Percentiles rank a stretch among this genome's conserved stretches.
These are phyloP conservation scores for Leucocoprinus birnbaumii DNA, from an alignment of 768 basidiomycete species.

Conservation along the genomic window DNA sequence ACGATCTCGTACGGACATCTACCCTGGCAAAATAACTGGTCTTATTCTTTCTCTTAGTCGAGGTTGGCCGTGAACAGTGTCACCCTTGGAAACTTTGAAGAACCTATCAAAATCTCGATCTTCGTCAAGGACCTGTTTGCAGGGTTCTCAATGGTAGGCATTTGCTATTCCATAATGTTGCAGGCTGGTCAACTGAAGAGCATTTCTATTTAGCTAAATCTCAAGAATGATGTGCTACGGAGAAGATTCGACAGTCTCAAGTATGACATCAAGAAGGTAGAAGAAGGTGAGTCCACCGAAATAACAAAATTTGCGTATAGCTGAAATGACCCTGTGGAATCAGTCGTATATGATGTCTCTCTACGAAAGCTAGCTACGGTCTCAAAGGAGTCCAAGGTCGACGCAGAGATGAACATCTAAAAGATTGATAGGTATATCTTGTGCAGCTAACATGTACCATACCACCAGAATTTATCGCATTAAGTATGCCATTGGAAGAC, in stretches of 20 bases:
- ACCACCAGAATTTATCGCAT: background rate
- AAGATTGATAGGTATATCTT: no score
- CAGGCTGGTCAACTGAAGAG: background rate
- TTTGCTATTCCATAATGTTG: background rate
- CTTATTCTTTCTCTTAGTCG: slow-evolving; percentile 43
- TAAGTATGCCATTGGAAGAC: no score
- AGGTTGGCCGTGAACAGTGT: slow-evolving; percentile 78
- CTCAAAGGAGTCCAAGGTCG: background rate
- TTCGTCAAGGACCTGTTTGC: slow-evolving; percentile 82
- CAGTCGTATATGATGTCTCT: slow-evolving; percentile 86
- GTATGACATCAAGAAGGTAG: slow-evolving; percentile 86
- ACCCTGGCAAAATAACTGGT: background rate
- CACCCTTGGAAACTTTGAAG: slow-evolving; percentile 78
- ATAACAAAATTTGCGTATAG: background rate
- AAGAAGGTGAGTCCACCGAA: slow-evolving; percentile 58
- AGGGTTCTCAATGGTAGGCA: slow-evolving; percentile 76
- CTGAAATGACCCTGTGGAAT: background rate
- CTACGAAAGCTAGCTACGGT: slow-evolving; percentile 55
- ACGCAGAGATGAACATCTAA: background rate
- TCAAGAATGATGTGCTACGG: slow-evolving; percentile 77
- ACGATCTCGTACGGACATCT: slow-evolving; percentile 61
- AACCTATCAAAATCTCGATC: slow-evolving; percentile 71
- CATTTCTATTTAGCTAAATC: slow-evolving; percentile 60
- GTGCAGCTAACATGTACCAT: no score
- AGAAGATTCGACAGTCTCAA: slow-evolving; percentile 80